Conservation (phyloP, 441 rosid genomes). For the Populus hybrid region DNA sequence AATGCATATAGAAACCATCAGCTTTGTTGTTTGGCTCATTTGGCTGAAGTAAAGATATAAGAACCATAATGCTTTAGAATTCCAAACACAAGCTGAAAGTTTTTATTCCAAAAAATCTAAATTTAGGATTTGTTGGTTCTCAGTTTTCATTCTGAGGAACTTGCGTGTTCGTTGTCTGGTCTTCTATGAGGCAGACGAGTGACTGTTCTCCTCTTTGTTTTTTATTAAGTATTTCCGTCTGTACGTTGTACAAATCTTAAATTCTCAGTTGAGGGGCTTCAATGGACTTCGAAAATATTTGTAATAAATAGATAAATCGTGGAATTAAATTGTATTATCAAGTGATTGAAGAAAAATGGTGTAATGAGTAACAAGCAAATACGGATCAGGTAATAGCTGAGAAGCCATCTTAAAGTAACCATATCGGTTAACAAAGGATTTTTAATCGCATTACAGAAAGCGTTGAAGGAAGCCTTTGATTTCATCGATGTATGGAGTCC, state of each 20-base stretch:
- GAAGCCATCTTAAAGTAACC: neutral
- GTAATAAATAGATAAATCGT: no score
- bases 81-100: neutral
- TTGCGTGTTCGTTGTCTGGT: neutral
- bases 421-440: neutral
- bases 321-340: no score
- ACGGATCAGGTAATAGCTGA: neutral
- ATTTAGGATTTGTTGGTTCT: neutral
- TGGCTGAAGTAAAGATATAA: neutral
- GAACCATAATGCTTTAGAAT: neutral
- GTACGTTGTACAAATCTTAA: neutral
- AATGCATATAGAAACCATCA: conserved; percentile 1
- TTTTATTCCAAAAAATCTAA: neutral
- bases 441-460: conserved; percentile 35
- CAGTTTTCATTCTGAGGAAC: neutral
- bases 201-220: neutral
- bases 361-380: neutral
- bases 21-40: neutral
- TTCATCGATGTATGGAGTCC: conserved; percentile 63
- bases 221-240: neutral
- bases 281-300: neutral
- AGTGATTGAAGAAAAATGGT: neutral
- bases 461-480: conserved; percentile 63
- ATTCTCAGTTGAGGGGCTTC: conserved; percentile 10
- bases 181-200: neutral